Evolutionary conservation across 2,329 filamentous ascomycete genomes (phyloP).

Genomic region (Sphaerulina vaccinii): DNA sequence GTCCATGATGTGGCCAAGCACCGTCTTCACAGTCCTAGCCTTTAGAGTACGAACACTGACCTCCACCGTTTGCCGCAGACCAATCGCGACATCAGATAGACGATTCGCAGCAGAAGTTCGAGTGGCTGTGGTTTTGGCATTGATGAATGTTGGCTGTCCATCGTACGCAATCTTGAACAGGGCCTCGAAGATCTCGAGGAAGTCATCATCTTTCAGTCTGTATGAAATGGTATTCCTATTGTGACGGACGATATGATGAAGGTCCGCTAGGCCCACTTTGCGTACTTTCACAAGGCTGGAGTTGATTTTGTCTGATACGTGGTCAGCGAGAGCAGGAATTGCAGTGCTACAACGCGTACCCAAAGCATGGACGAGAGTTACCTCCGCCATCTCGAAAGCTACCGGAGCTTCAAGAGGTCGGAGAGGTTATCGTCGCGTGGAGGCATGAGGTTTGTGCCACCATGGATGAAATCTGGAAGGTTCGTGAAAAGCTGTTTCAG

Average conservation of each 20-base stretch:
- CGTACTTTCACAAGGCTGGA: conserved; percentile 49
- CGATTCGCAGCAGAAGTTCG: conserved; percentile 48
- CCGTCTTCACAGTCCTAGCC: conserved; percentile 71
- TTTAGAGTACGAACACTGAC: conserved; percentile 63
- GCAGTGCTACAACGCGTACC: not conserved
- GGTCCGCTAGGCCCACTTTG: conserved; percentile 52
- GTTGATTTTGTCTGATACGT: conserved; percentile 37
- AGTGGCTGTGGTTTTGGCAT: conserved; percentile 49
- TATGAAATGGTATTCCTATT: conserved; percentile 47
- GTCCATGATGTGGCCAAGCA: conserved; percentile 80
- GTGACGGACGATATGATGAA: conserved; percentile 57
- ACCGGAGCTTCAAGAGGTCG: not conserved
- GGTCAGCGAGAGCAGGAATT: not conserved
- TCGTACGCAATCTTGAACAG: conserved; percentile 68
- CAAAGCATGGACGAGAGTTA: conserved; percentile 15
- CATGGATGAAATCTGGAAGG: not conserved
- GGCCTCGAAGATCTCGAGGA: conserved; percentile 75
- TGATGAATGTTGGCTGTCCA: conserved; percentile 66
- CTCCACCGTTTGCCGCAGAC: conserved; percentile 69
- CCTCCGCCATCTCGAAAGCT: conserved; percentile 14
- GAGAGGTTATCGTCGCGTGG: conserved; percentile 7
- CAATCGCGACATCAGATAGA: conserved; percentile 67
- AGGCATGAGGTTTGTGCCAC: conserved; percentile 4
- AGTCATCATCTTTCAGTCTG: conserved; percentile 69
- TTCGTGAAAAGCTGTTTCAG: no score